Base-by-base conservation (phyloP, 768 basidiomycete species). In the Psilocybe cubensis region DNA sequence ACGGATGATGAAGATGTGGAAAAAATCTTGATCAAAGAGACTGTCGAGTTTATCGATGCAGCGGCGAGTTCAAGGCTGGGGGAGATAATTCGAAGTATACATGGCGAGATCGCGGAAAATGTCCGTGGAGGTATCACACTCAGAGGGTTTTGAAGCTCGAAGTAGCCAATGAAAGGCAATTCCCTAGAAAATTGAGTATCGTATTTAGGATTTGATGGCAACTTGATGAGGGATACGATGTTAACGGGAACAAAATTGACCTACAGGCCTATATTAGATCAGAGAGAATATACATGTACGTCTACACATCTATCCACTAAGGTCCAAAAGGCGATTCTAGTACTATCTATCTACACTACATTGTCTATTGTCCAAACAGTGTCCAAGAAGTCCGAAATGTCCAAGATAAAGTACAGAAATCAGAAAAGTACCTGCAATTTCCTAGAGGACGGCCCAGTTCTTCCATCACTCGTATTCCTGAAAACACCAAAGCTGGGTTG, bases 1-100 rank as follows among this genome's bases (percentile, higher is more conserved):
- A 51, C 31, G 31, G 38, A 24, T 7, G 49, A 51, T 14, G 49
- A 51, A 20, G 12, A 35, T 2, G 49, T 51, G 31, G 49, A 51
- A 5, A 40, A 51, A 23, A 23, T 51, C 6, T 20, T 51, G 33
- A 51, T 51, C 31, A 51, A 23, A 23, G 49, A 51, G 5, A 51
- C 28, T 21, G 31, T 51, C 3, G 49, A 51, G 29, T 51, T 51
- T 20, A 35, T 51, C 23, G 49, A 51, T 51, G 49, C 49, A 21
- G 49, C 49, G 5, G 49, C 49, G 35, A 51, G 49, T n/a, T 18
- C 29, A 5, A 51, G 49, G n/a, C 21, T 51, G 9, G 49, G 31
- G 9, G 49, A 51, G 49, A 51, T 51, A 12, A 40, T 51, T 11
- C n/a, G 49, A 1, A 23, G 49, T 3, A 51, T 51, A 10, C 49